A percentile compares a stretch with the other conserved stretches of the same genome.
Conservation (phyloP, 768 basidiomycete species). For the Leccinum uliginosum region DNA sequence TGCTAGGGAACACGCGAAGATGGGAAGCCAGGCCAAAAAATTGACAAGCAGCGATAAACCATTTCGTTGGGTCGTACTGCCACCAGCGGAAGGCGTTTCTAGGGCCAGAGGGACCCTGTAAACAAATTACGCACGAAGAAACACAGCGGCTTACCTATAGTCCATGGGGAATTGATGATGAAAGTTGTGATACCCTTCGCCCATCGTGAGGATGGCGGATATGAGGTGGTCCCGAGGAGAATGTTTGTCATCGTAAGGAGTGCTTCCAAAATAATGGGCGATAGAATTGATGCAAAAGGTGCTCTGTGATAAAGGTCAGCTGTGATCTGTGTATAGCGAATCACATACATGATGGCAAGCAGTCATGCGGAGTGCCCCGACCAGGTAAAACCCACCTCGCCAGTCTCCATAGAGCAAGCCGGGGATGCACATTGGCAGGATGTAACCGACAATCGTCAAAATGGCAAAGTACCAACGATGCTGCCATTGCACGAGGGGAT, state of each 20-base stretch:
- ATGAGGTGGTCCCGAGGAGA: slow-evolving; percentile 75
- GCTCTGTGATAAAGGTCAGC: slow-evolving; percentile 41
- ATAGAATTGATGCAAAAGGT: slow-evolving; percentile 89
- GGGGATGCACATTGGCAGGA: slow-evolving; percentile 65
- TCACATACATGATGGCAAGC: slow-evolving; percentile 76
- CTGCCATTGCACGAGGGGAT: slow-evolving; percentile 72
- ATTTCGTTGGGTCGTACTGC: slow-evolving; percentile 66
- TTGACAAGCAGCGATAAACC: slow-evolving; percentile 72
- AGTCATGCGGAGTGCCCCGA: slow-evolving; percentile 64
- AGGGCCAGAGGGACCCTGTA: slow-evolving; percentile 2
- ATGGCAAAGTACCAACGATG: slow-evolving; percentile 69
- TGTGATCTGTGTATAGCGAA: background rate
- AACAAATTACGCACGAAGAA: background rate
- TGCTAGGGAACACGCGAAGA: slow-evolving; percentile 80
- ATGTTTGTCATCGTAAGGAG: slow-evolving; percentile 78
- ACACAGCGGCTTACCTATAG: slow-evolving; percentile 28
- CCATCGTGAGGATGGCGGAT: slow-evolving; percentile 78
- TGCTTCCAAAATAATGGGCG: slow-evolving; percentile 77
- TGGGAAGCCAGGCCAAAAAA: slow-evolving; percentile 70
- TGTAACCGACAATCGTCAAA: slow-evolving; percentile 61
- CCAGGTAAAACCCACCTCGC: slow-evolving; percentile 73
- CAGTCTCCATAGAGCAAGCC: slow-evolving; percentile 73
- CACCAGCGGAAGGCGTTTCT: slow-evolving; percentile 76
- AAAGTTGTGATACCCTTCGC: slow-evolving; percentile 68
- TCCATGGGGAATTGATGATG: slow-evolving; percentile 89